Base-by-base conservation (phyloP, 2,329 filamentous ascomycete species). In the Colletotrichum sublineola region DNA sequence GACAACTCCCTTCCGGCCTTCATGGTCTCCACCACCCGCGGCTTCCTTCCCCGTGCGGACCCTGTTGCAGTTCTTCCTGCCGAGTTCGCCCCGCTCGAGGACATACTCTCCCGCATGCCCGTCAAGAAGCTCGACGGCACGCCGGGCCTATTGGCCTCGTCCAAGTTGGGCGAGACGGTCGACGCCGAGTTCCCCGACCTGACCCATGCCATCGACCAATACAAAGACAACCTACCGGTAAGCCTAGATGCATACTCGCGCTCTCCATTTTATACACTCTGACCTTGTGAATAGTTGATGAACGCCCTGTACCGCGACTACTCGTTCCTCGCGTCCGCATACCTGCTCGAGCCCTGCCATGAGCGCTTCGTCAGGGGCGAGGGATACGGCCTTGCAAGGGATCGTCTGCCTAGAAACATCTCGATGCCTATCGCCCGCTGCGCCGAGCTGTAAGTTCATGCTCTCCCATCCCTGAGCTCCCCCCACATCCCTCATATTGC, bases 301-400 rank as follows among this genome's bases (percentile, higher is more conserved):
- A 96, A 95, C 77, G 95, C 95, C 44, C 84, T 97, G 60, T 97
- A 97, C 81, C 89, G 95, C 29, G 95, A 98, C 84, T 98, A 97
- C 81, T 93, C 93, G 18, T 98, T 97, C 86, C 84, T 97, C 40
- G 93, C 95, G 6, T 97, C 94, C 33, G 93, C 94, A 0, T 97
- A 97, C 80, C 86, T 98, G 40, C 90, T 98, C 40, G 95, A 98
- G 85, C 95, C 95, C 14, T 98, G 95, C 81, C 95, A 96, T 82
- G 88, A 94, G 83, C 88, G 88, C 50, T 91, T 90, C 78, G 77
- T 92, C 73, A 91, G 89, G 81, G 92, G 92, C 0, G 90, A 93
- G 79, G 86, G 87, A 1, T 97, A 97, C 80, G 95, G 95, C 0
- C 84, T 97, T 56, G 95, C 91, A 4, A 86, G 95, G 56, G 89